Evolutionary conservation across 2,329 filamentous ascomycete species (phyloP).

Genomic region (Pseudogymnoascus sp.): DNA sequence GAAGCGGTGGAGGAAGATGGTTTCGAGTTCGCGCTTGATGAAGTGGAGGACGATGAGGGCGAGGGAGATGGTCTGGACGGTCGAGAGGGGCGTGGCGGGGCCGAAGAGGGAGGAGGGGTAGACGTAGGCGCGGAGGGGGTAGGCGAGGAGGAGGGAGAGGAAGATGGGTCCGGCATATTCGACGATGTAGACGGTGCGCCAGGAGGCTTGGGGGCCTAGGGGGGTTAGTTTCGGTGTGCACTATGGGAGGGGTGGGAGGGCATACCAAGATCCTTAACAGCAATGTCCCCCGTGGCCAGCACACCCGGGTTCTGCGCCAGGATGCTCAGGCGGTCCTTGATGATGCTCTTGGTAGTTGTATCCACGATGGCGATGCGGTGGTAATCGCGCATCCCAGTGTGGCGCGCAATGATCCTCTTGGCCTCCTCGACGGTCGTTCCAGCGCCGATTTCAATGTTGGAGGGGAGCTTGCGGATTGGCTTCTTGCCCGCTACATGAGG

Average conservation of each 20-base stretch:
- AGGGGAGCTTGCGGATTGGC: slow-evolving; percentile 41
- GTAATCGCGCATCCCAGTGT: slow-evolving; percentile 45
- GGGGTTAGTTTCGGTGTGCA: slow-evolving; percentile 19
- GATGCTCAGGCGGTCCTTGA: slow-evolving; percentile 54
- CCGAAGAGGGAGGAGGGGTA: slow-evolving; percentile 44
- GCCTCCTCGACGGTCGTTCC: slow-evolving; percentile 52
- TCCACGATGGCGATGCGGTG: slow-evolving; percentile 58
- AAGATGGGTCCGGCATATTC: slow-evolving; percentile 90
- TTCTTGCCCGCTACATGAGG: slow-evolving; percentile 22
- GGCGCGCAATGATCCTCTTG: slow-evolving; percentile 48
- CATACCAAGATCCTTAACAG: slow-evolving; percentile 90
- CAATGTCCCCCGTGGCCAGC: slow-evolving; percentile 48
- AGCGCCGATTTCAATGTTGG: slow-evolving; percentile 40
- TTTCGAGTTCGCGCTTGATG: slow-evolving; percentile 90
- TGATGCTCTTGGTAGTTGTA: slow-evolving; percentile 51
- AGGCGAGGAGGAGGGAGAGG: slow-evolving; percentile 70
- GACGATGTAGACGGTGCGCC: slow-evolving; percentile 89
- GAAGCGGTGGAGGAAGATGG: slow-evolving; percentile 90
- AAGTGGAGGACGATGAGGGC: slow-evolving; percentile 76
- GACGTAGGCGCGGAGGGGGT: slow-evolving; percentile 62
- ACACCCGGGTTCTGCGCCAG: slow-evolving; percentile 44
- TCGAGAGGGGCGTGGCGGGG: slow-evolving; percentile 46
- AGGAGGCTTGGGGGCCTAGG: slow-evolving; percentile 77
- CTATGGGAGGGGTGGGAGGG: neutral
- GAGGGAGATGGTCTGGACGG: slow-evolving; percentile 67